Evolutionary conservation across 352 stramenopile species (phyloP).

Genomic region (Pythium aristosporum): DNA sequence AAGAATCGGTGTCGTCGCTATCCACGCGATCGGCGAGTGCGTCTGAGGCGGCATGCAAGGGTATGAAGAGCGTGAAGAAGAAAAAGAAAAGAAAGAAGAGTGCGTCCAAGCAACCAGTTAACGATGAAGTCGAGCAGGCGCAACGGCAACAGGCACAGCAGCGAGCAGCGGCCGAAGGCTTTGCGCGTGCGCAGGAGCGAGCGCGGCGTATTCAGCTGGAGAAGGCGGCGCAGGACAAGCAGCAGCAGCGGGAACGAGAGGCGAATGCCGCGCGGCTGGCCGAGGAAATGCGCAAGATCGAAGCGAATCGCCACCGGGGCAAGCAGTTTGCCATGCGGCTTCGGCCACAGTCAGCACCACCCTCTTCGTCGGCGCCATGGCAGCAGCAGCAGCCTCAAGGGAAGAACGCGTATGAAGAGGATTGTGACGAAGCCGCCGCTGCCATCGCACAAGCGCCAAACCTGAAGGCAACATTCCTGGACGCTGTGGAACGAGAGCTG

Average conservation of each 20-base stretch:
- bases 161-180: conserved; percentile 12
- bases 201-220: conserved; percentile 22
- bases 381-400: neutral
- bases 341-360: conserved; percentile 26
- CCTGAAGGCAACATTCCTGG: conserved; percentile 4
- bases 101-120: neutral
- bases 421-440: too few species aligned
- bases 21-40: neutral
- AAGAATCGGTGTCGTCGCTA: neutral
- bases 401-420: neutral
- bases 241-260: conserved; percentile 24
- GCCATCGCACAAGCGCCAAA: neutral
- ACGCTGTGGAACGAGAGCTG: conserved; percentile 18
- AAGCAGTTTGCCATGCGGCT: conserved; percentile 30
- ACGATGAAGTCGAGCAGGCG: neutral
- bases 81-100: conserved; percentile 12
- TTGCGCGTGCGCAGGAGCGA: conserved; percentile 23
- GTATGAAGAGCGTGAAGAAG: conserved; percentile 8
- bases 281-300: conserved; percentile 31
- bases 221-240: conserved; percentile 4
- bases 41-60: neutral
- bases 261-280: conserved; percentile 20
- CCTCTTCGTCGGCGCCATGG: conserved; percentile 3
- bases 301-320: conserved; percentile 24
- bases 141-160: conserved; percentile 4